Evolutionary conservation across 2,329 filamentous ascomycete species (phyloP), one percentile per base, ranked within the genome.

Genomic region (Aspergillus puulaauensis): DNA sequence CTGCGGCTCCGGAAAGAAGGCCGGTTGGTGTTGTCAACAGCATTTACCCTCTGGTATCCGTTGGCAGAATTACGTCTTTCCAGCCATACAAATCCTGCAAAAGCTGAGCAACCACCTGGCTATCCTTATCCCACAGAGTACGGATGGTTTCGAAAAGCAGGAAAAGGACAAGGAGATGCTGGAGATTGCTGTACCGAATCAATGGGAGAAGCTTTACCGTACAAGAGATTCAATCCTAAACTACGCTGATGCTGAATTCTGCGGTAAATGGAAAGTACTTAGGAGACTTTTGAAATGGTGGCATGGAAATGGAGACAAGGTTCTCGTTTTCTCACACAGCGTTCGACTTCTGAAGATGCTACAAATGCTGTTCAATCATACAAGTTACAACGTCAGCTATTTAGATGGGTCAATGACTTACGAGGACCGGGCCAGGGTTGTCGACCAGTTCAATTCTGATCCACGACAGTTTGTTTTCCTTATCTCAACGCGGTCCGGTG

Each of bases 191-290:
- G 79, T 93, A 15, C 93, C 95, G 0, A 80, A 89, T 37, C 79
- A 81, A 2, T 97, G 91, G 90, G 80, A 86, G 66, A 78, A 86
- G 19, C 79, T 96, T 0, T 95, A 92, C 69, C 79, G 80, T 11
- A 85, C 88, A 19, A 84, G 91, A 44, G 91, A 96, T 65, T 90
- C 86, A 8, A 88, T 98, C 58, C 76, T 90, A 51, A 90, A 89
- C 65, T 88, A 92, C 51, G 88, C 92, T 1, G 92, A 96, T 65
- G 89, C 91, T 0, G 90, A 96, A 57, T 97, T 93, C 64, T 99
- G 95, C 69, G 95, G 95, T 3, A 99, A 99, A 75, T 99, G 95
- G 95, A 92, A 91, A 69, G 86, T 99, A 1, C 74, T 99, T 31
- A 90, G 88, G 72, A 93, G 91, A 66, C 79, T 99, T 4, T 82